Conservation (phyloP, 345 rosid species). For the Anastatica hierochuntica region DNA sequence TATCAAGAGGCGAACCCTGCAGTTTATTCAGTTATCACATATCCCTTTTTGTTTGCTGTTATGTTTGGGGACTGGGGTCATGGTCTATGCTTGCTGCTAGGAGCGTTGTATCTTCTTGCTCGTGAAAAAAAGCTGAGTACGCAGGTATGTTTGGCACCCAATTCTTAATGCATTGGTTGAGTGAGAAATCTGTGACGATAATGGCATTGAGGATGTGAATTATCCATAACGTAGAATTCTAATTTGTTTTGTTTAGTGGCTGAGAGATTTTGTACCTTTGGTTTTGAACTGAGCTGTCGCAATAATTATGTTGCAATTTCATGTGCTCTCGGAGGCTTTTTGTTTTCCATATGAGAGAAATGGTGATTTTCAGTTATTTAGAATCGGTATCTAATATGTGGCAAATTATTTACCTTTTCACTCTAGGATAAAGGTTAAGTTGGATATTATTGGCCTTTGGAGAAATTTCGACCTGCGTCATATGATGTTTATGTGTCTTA, state of each 20-base stretch:
- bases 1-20: constrained; percentile 98
- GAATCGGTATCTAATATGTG: background rate
- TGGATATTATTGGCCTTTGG: background rate
- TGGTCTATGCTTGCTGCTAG: constrained; percentile 89
- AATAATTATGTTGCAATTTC: background rate
- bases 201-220: constrained; percentile 4
- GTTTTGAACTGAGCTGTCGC: constrained; percentile 3
- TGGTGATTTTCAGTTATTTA: background rate
- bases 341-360: background rate
- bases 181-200: background rate
- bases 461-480: background rate
- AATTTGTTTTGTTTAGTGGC: constrained; percentile 6
- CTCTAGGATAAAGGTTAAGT: background rate
- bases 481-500: constrained; percentile 4
- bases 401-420: background rate
- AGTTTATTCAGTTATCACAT: constrained; percentile 74
- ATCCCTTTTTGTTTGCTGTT: constrained; percentile 96
- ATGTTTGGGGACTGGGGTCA: constrained; percentile 99
- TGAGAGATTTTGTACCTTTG: background rate
- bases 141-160: constrained; percentile 43
- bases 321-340: background rate
- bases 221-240: background rate
- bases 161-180: background rate
- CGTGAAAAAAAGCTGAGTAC: constrained; percentile 62
- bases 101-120: constrained; percentile 81